These are phyloP conservation scores for Geranomyces michiganensis DNA, from an alignment of 192 early-diverging fungal species.

Conservation along the genomic window DNA sequence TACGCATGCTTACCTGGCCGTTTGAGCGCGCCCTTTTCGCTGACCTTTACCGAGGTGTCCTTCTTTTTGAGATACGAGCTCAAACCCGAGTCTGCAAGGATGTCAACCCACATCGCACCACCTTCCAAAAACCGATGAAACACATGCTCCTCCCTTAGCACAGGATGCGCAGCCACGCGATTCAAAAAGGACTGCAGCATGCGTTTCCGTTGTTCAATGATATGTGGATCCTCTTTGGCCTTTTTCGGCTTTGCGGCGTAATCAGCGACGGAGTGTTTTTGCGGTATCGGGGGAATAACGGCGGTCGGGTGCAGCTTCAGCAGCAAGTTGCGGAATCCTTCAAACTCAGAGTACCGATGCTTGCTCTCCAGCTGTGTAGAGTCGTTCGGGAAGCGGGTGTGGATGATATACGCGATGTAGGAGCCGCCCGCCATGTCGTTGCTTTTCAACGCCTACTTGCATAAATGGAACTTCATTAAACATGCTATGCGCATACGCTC, in stretches of 20 bases:
- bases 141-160: constrained; percentile 82
- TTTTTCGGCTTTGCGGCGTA: constrained; percentile 74
- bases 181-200: constrained; percentile 95
- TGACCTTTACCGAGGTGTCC: constrained; percentile 30
- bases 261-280: constrained; percentile 85
- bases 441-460: constrained; percentile 41
- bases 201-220: constrained; percentile 88
- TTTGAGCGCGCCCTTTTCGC: constrained; percentile 39
- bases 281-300: constrained; percentile 94
- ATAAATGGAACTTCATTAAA: background rate
- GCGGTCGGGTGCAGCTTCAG: constrained; percentile 80
- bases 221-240: constrained; percentile 87
- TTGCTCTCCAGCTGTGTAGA: constrained; percentile 60
- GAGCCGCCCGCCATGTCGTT: constrained; percentile 42
- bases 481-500: too few relatives aligned
- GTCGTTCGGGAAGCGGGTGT: constrained; percentile 44
- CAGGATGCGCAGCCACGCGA: constrained; percentile 84
- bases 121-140: constrained; percentile 91
- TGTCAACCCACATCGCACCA: constrained; percentile 43
- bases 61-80: constrained; percentile 41
- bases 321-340: constrained; percentile 80
- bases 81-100: constrained; percentile 40
- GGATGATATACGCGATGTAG: constrained; percentile 60
- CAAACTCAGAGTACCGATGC: constrained; percentile 96
- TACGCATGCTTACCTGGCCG: constrained; percentile 48